Evolutionary conservation across 2,329 filamentous ascomycete species (phyloP).

Genomic region (Teratosphaeria viscida): DNA sequence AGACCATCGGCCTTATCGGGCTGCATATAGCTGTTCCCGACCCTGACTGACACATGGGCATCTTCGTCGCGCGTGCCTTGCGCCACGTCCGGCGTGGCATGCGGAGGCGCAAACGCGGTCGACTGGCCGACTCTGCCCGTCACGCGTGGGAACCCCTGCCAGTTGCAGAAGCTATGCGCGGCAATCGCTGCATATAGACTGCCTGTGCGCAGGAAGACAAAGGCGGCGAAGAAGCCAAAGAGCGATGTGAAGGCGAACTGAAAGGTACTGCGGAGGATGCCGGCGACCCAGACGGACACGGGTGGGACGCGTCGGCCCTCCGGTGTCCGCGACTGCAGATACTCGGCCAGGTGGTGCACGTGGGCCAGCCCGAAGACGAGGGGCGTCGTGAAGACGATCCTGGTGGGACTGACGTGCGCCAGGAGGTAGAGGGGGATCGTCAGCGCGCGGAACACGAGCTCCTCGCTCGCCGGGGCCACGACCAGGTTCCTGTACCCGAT

Average conservation of each 20-base stretch:
- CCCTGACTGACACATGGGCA: constrained; percentile 3
- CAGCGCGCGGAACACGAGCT: constrained; percentile 83
- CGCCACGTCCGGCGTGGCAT: constrained; percentile 21
- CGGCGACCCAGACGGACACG: constrained; percentile 15
- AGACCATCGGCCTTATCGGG: constrained; percentile 15
- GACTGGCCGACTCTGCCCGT: constrained; percentile 62
- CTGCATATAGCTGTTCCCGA: constrained; percentile 10
- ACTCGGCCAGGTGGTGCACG: constrained; percentile 93
- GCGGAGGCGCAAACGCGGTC: constrained; percentile 26
- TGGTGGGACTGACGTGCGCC: constrained; percentile 43
- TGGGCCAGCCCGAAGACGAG: constrained; percentile 90
- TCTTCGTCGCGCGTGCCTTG: constrained; percentile 19
- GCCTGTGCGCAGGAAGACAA: constrained; percentile 76
- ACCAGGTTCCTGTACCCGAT: constrained; percentile 79
- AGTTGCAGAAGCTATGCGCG: constrained; percentile 85
- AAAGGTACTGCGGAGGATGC: constrained; percentile 59
- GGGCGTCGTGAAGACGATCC: constrained; percentile 71
- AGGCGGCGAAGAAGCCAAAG: constrained; percentile 89
- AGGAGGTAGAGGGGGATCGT: constrained; percentile 74
- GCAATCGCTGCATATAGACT: constrained; percentile 65
- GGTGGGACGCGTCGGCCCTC: constrained; percentile 29
- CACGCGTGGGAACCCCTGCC: constrained; percentile 75
- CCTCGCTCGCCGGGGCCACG: constrained; percentile 78
- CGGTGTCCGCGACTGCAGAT: constrained; percentile 61
- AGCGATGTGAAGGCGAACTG: constrained; percentile 86